Evolutionary conservation across 805 yeast species (phyloP).

Genomic region (Wickerhamiella domercqiae): DNA sequence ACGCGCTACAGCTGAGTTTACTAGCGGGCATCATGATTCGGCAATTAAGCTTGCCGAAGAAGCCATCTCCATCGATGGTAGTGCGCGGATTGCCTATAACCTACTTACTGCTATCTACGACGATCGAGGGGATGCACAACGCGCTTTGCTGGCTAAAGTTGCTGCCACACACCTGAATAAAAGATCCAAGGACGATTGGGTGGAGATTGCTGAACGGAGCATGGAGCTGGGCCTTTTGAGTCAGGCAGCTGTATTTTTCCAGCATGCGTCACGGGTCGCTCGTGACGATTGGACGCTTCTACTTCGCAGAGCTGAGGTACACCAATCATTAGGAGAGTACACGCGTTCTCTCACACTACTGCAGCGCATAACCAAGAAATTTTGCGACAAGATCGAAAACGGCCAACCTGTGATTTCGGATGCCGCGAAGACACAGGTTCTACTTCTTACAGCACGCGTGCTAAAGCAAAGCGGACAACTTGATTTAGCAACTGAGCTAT

Average conservation of each 20-base stretch:
- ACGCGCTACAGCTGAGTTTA: slow-evolving; percentile 14
- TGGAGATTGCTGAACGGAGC: slow-evolving; percentile 75
- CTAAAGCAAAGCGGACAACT: slow-evolving; percentile 14
- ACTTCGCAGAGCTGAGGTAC: slow-evolving; percentile 45
- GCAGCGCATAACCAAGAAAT: slow-evolving; percentile 14
- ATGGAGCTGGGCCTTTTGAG: slow-evolving; percentile 47
- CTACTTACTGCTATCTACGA: slow-evolving; percentile 32
- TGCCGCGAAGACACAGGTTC: slow-evolving; percentile 27
- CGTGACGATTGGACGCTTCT: slow-evolving; percentile 66
- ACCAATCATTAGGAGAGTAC: slow-evolving; percentile 18
- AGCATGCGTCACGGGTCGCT: slow-evolving; percentile 72
- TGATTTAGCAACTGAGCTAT: slow-evolving; percentile 13
- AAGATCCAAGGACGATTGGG: slow-evolving; percentile 63
- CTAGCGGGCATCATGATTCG: slow-evolving; percentile 15
- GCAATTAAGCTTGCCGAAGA: slow-evolving; percentile 22
- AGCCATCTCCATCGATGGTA: slow-evolving; percentile 20
- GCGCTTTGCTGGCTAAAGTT: slow-evolving; percentile 23
- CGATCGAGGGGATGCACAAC: slow-evolving; percentile 27
- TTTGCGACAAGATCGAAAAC: slow-evolving; percentile 7
- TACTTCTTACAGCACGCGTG: slow-evolving; percentile 17
- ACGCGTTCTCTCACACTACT: slow-evolving; percentile 18
- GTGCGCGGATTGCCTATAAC: slow-evolving; percentile 20
- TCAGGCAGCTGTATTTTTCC: slow-evolving; percentile 47
- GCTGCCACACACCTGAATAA: slow-evolving; percentile 62
- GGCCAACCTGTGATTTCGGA: slow-evolving; percentile 26